A percentile compares a stretch with the other conserved stretches of the same genome.
phyloP scores from a whole-genome alignment of 441 rosid genomes.

The Sinapis alba region DNA sequence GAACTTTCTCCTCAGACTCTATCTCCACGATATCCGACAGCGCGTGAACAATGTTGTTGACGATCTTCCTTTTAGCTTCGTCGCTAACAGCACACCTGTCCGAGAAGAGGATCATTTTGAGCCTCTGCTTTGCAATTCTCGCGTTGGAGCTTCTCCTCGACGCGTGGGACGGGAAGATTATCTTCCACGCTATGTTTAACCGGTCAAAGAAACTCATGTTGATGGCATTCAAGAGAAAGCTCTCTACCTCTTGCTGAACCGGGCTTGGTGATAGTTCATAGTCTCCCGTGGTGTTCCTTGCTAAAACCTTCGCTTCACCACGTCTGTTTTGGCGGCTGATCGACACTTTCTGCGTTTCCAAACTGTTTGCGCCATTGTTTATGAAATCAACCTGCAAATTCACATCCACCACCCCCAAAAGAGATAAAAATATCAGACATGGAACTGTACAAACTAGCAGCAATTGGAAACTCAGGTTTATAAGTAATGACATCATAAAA shows the following conservation, averaged over 20 bases:
- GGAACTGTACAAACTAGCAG: neutral
- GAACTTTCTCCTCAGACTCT: constrained; percentile 97
- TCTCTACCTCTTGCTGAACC: constrained; percentile 66
- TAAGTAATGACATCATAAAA: constrained; percentile 2
- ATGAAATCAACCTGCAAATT: constrained; percentile 55
- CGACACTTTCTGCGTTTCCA: constrained; percentile 40
- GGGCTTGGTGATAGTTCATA: constrained; percentile 61
- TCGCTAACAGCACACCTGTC: constrained; percentile 96
- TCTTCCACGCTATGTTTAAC: constrained; percentile 90
- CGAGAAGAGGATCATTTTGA: constrained; percentile 98
- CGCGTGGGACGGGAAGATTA: constrained; percentile 80
- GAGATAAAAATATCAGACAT: neutral
- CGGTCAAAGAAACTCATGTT: constrained; percentile 90
- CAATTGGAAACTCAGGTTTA: neutral
- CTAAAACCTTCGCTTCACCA: constrained; percentile 41
- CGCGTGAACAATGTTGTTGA: constrained; percentile 72
- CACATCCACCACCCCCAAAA: neutral
- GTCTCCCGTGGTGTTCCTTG: constrained; percentile 53
- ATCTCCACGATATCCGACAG: constrained; percentile 97
- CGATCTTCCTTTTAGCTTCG: constrained; percentile 91
- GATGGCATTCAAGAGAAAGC: constrained; percentile 70
- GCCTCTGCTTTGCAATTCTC: constrained; percentile 88
- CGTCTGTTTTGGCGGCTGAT: constrained; percentile 38
- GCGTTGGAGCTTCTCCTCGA: constrained; percentile 87
- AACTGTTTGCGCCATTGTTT: constrained; percentile 47